Base-by-base conservation (phyloP, 306 rosid species). In the Mucuna pruriens region DNA sequence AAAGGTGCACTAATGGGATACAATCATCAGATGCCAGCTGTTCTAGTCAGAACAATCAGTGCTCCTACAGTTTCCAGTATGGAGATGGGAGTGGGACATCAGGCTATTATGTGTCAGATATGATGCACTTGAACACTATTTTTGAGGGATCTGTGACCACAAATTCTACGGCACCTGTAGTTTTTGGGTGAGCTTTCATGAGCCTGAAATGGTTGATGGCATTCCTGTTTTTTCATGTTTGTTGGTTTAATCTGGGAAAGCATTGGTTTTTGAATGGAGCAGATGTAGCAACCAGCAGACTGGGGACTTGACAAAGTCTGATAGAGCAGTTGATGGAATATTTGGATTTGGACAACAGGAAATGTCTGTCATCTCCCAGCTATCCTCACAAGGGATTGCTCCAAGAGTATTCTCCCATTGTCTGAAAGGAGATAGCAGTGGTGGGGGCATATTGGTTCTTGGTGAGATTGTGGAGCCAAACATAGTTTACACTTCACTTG, bases 21-120 rank as follows among this genome's bases (percentile, higher is more conserved):
- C 91, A 87, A 57, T 84, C 99, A 60, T 85, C 94, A 0, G 99
- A 93, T 77, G 93, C 99, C 3, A 62, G 11, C 8, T 93, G 99
- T 86, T 85, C 93, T 29, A 67, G 83, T 60, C 86, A 92, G 89
- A 90, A 76, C 84, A 95, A 94, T 76, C 97, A 86, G 86, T 96
- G 99, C 75, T 70, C 87, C 13, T 96, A 93, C 86, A 79, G 83
- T 34, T 96, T 96, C 84, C 97, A 96, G 80, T 96, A 96, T 63
- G 99, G 99, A 71, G 99, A 96, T 83, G 99, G 99, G 2, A 96
- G 99, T 74, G 99, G 98, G 49, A 90, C 99, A 40, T 87, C 97
- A 2, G 99, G 99, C 71, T 96, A 90, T 85, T 93, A 92, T 4
- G 92, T 96, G 49, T 86, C 89, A 0, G 99, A 96, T 80, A 72